Base-by-base conservation (phyloP, 75 land plant genomes). In the Pinus taeda region DNA sequence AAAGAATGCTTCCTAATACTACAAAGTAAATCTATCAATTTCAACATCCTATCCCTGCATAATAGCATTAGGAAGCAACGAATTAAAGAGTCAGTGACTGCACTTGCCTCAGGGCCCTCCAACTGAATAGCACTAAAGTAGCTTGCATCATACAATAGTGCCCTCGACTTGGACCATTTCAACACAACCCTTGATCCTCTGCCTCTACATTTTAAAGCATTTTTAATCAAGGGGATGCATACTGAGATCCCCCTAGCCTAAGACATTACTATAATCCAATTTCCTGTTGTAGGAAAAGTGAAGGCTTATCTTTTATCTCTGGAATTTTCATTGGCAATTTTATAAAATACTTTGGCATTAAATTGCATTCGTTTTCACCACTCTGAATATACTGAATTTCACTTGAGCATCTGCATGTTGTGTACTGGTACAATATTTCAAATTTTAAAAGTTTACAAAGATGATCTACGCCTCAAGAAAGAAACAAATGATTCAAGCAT, bases 101-200 rank as follows among this genome's bases (percentile, higher is more conserved):
- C 6, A 49, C 74, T 24, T 83, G 66, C 96, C 90, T 88, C 80
- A 77, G 89, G 59, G 60, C 98, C 98, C 75, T 92, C 87, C 80
- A 96, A 81, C 74, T 96, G 94, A 9, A 93, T 78, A 72, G 86
- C 75, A 78, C 76, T 67, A 59, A 77, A 73, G 76, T 91, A 96
- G 84, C 94, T 90, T 26, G 93, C 85, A 86, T 96, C 98, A 83
- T 96, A 97, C 67, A 93, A 57, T 29, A 93, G 72, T 5, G 86
- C 90, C 36, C 90, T 90, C 39, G 65, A 20, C 74, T 76, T 87
- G 12, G 76, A 74, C 91, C 90, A 77, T 78, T 84, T 88, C 83
- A 96, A 71, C 14, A 96, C 79, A 75, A 94, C 85, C 71, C 91
- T 88, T 36, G 97, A 91, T 21, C 94, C 94, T 79, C 84, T 90